Base-by-base conservation (phyloP, 2,329 filamentous ascomycete species). In the Pestalotiopsis sp. region DNA sequence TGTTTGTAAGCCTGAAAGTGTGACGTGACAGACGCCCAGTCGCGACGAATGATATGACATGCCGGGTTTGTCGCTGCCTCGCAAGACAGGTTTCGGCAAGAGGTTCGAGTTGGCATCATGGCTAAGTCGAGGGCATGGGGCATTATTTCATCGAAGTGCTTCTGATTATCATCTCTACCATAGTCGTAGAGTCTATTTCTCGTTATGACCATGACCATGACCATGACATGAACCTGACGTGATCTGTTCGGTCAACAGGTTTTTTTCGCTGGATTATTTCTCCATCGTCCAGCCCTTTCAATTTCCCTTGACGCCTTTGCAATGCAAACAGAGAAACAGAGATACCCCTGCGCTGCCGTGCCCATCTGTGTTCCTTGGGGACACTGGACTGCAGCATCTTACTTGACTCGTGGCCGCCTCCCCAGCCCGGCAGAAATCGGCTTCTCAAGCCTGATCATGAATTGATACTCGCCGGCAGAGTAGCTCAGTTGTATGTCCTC, bases 401-500 rank as follows among this genome's bases (percentile, higher is more conserved):
- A 31, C 27, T 14, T 39, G 7, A 36, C 59, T 62, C 25, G 38
- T 23, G 13, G 59, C 31, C n/a, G 27, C 36, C 57, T 59, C n/a
- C 59, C 31, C 45, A 52, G 45, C 6, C 45, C 31, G 31, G 31
- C 27, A 62, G 31, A 62, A 20, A n/a, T 27, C 31, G n/a, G 27
- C 59, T 39, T n/a, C 36, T 17, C 13, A 62, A 27, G n/a, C n/a
- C 25, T 38, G n/a, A 39, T 41, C 59, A 38, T 62, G 59, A 36
- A 38, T 20, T 31, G 31, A 39, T 31, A 20, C 36, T 62, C 59
- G 31, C 59, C 9, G 31, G 36, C 38, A 12, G 14, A 57, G 12
- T 38, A 25, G 13, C 71, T 80, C 77, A 84, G 71, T 92, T 97
- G 86, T 99, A 99, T 69, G 95, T 97, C 81, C 96, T 92, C 70